Base-by-base conservation (phyloP, 192 early-diverging fungal species). In the Entomortierella beljakovae region DNA sequence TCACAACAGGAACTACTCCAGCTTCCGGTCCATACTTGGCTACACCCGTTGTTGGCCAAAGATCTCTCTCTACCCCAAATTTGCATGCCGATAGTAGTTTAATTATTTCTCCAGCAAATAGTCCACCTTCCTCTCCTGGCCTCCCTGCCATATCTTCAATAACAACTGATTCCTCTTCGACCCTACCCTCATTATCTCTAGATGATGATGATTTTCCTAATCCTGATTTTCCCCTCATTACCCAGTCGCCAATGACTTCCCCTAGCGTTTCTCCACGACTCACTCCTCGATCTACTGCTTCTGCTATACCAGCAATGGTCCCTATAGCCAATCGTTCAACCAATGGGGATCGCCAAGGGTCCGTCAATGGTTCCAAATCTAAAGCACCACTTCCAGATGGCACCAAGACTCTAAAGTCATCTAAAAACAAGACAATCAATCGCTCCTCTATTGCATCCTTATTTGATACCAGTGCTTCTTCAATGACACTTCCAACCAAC, bases 51-150 rank as follows among this genome's bases (percentile, higher is more conserved):
- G 61, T 42, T 11, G 67, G 57, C 23, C 55, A 61, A 13, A 57
- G 72, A 43, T 76, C 72, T 3, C 59, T 76, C 18, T 76, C 72
- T 4, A 79, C 75, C 3, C 75, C 75, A 16, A 79, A 79, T 37
- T 68, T 79, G 25, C 75, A 79, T 49, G 68, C 61, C 11, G 66
- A 64, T 34, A 51, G 53, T 40, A 64, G 49, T 23, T 37, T 69
- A 4, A 68, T 69, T 28, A 37, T 57, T 11, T 79, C 75, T 0
- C 75, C 75, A 9, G 59, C 67, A 23, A 70, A 65, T 50, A 79
- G 75, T 38, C 75, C 75, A 22, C 75, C 67, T 8, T 25, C 25
- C 26, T 79, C 75, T 3, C 75, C 75, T 4, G 51, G 67, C 10
- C 26, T 68, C 43, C 58, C 64, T 23, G 62, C 71, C 29, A 73